These are phyloP conservation scores for Verticillium nonalfalfae DNA, from an alignment of 2,329 filamentous ascomycete genomes.

Conservation along the genomic window DNA sequence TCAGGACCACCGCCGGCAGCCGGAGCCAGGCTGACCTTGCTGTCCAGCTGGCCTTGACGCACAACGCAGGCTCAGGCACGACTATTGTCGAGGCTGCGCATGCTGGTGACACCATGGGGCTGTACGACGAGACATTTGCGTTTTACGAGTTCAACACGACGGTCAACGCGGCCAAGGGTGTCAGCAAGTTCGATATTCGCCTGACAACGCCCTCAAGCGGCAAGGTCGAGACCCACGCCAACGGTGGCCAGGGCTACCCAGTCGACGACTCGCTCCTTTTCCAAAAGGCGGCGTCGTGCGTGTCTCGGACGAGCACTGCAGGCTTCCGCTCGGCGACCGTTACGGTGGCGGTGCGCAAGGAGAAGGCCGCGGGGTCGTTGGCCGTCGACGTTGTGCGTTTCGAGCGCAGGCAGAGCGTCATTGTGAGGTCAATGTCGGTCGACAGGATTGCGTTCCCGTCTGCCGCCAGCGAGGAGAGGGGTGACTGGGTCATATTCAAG, in stretches of 20 bases:
- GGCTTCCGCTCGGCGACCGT: conserved; percentile 7
- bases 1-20: conserved; percentile 12
- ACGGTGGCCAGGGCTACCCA: conserved; percentile 20
- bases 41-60: conserved; percentile 7
- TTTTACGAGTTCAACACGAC: conserved; percentile 22
- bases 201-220: conserved; percentile 16
- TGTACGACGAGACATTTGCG: conserved; percentile 18
- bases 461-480: conserved; percentile 2
- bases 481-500: conserved; percentile 4
- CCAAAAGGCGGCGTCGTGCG: conserved; percentile 18
- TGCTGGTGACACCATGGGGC: conserved; percentile 16
- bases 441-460: conserved; percentile 5
- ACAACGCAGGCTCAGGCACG: conserved; percentile 10
- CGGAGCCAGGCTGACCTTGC: conserved; percentile 10
- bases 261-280: conserved; percentile 19
- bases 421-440: conserved; percentile 4
- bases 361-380: conserved; percentile 1
- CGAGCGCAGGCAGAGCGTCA: conserved; percentile 7
- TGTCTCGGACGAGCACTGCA: conserved; percentile 8
- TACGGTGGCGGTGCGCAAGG: conserved; percentile 8
- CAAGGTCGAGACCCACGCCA: conserved; percentile 14
- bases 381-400: conserved; percentile 7
- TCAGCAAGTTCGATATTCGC: conserved; percentile 23
- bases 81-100: conserved; percentile 2
- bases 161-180: conserved; percentile 16